phyloP scores from a whole-genome alignment of 306 rosid species.

The Macrotyloma uniflorum region DNA sequence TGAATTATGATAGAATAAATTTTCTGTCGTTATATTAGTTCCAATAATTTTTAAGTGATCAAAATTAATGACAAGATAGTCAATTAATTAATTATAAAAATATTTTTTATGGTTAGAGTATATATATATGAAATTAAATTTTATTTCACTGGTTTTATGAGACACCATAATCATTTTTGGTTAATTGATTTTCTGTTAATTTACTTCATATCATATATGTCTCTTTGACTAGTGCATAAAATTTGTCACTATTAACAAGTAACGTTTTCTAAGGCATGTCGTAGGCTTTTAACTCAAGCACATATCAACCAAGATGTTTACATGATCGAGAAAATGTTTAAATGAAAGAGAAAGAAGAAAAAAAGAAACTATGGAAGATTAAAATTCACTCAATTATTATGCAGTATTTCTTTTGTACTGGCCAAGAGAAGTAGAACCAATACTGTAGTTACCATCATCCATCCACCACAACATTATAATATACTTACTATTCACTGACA shows the following conservation, averaged over 20 bases:
- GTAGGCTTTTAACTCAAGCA: neutral
- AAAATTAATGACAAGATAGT: too few species aligned
- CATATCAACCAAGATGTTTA: neutral
- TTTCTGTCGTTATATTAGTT: too few species aligned
- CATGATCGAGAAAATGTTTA: neutral
- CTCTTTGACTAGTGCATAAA: too few species aligned
- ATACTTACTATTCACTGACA: neutral
- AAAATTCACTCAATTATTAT: constrained; percentile 25
- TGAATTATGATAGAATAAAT: too few species aligned
- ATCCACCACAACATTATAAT: neutral
- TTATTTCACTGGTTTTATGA: too few species aligned
- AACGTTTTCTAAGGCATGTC: neutral
- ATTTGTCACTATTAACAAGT: neutral
- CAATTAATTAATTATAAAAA: too few species aligned
- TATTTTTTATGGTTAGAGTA: too few species aligned
- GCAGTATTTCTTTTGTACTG: neutral
- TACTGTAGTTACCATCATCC: neutral
- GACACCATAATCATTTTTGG: too few species aligned
- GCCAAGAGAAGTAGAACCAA: constrained; percentile 1
- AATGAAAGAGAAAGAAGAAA: neutral
- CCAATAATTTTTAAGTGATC: too few species aligned
- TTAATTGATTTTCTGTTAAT: too few species aligned
- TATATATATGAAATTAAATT: too few species aligned
- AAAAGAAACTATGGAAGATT: neutral
- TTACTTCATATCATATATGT: too few species aligned